Conservation (phyloP, 1,284 basidiomycete genomes). For the Pseudomicrostroma phylloplanum region DNA sequence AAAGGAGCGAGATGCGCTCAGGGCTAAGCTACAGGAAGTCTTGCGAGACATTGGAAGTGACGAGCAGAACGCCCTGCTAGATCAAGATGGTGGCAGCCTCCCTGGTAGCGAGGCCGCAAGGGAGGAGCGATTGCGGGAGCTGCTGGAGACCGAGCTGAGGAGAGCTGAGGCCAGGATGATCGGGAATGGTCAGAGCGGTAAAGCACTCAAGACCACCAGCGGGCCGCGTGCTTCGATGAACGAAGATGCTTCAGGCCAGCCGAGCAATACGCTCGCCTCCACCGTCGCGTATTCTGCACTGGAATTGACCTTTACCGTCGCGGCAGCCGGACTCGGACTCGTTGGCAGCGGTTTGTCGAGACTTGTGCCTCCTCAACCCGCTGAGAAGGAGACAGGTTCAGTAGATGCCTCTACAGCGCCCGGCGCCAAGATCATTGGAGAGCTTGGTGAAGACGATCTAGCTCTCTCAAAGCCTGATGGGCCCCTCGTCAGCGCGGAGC, state of each 20-base stretch:
- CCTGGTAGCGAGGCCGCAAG: neutral
- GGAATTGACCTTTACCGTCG: constrained; percentile 10
- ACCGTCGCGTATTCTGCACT: constrained; percentile 5
- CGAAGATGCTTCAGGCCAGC: neutral
- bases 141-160: constrained; percentile 2
- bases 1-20: constrained; percentile 24
- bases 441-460: neutral
- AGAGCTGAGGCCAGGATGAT: constrained; percentile 3
- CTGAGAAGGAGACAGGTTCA: neutral
- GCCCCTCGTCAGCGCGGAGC: too few species aligned
- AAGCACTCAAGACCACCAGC: neutral
- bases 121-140: neutral
- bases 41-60: constrained; percentile 18
- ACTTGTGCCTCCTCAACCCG: neutral
- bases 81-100: neutral
- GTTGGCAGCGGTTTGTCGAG: neutral
- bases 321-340: constrained; percentile 7
- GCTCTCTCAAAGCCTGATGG: neutral
- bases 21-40: constrained; percentile 23
- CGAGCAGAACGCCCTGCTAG: neutral
- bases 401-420: too few species aligned
- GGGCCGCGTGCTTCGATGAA: neutral
- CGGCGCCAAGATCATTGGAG: neutral
- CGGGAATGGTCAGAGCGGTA: neutral
- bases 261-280: constrained; percentile 4